Base-by-base conservation (phyloP, 2,329 filamentous ascomycete genomes). In the Phoma sp. region DNA sequence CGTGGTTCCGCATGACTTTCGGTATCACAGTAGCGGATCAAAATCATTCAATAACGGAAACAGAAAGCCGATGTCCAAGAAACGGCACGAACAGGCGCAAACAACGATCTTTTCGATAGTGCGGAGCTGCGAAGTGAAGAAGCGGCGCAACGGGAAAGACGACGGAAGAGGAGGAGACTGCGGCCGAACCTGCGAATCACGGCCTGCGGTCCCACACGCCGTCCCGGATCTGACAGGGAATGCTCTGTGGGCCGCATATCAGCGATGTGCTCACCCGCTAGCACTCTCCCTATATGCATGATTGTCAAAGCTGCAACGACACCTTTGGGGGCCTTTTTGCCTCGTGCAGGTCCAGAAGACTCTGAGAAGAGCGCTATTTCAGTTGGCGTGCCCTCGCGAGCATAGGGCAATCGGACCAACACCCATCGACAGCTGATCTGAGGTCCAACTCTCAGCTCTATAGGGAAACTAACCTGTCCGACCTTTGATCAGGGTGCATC, bases 281-380 rank as follows among this genome's bases (percentile, higher is more conserved):
- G 22, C 37, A 32, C 27, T 47, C 29, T 35, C 27, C 13, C 39
- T 17, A 32, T 39, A 27, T 48, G 47, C 54, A 48, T 51, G 24
- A 31, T 48, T 32, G 21, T 19, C 17, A 52, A 57, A 12, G 27
- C 39, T 51, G 19, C 21, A 43, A 13, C 9, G 21, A 48, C 10
- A 29, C 27, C 10, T 39, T 50, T 21, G 41, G 33, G 38, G 44
- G 41, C 24, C 37, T 39, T 29, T 41, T 27, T 41, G 32, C 48
- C 37, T 43, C 41, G 51, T 52, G 55, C 52, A 50, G 57, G 53
- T 56, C 58, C 48, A 61, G 58, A 51, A 17, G 17, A 17, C 17
- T 17, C 17, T 17, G 17, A 17, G 17, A 17, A 41, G 37, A 52
- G 41, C 55, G 53, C 58, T 55, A 61, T 55, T 17, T 31, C 24